Conservation (phyloP, 805 yeast genomes). For the Pichia cabralensis region DNA sequence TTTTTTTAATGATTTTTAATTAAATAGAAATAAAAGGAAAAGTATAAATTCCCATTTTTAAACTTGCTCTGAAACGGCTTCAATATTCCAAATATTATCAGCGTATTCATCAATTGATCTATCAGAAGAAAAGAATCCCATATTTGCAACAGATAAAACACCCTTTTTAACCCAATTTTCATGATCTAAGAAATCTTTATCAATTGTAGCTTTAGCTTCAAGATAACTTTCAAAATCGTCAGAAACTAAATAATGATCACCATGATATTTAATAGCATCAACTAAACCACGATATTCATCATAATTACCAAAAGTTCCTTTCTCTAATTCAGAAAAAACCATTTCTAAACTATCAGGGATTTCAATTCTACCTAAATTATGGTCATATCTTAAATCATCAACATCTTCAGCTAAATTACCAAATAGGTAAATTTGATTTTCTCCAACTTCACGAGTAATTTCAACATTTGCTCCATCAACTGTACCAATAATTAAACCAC, state of each 20-base stretch:
- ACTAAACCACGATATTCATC: slow-evolving; percentile 58
- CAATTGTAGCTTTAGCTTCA: slow-evolving; percentile 71
- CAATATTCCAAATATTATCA: slow-evolving; percentile 86
- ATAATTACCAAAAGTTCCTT: slow-evolving; percentile 60
- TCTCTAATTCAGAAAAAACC: slow-evolving; percentile 60
- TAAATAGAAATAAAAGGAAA: too few relatives aligned
- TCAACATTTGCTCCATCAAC: slow-evolving; percentile 97
- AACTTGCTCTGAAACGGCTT: slow-evolving; percentile 37
- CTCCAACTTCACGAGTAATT: slow-evolving; percentile 88
- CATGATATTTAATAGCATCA: slow-evolving; percentile 60
- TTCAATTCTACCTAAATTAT: slow-evolving; percentile 47
- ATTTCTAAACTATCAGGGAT: slow-evolving; percentile 49
- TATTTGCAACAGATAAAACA: slow-evolving; percentile 74
- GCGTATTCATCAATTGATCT: slow-evolving; percentile 90
- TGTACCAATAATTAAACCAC: slow-evolving; percentile 90
- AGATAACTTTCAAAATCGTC: slow-evolving; percentile 86
- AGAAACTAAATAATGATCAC: slow-evolving; percentile 78
- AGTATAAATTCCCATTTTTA: too few relatives aligned
- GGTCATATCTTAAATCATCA: slow-evolving; percentile 72
- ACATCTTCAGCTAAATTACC: slow-evolving; percentile 88
- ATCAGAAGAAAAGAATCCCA: slow-evolving; percentile 89
- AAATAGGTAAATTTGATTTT: slow-evolving; percentile 83
- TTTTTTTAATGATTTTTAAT: too few relatives aligned
- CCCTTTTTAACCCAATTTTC: slow-evolving; percentile 70
- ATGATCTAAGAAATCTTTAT: slow-evolving; percentile 52